These are phyloP conservation scores for Dryas octopetala DNA, from an alignment of 306 rosid genomes.

Conservation along the genomic window DNA sequence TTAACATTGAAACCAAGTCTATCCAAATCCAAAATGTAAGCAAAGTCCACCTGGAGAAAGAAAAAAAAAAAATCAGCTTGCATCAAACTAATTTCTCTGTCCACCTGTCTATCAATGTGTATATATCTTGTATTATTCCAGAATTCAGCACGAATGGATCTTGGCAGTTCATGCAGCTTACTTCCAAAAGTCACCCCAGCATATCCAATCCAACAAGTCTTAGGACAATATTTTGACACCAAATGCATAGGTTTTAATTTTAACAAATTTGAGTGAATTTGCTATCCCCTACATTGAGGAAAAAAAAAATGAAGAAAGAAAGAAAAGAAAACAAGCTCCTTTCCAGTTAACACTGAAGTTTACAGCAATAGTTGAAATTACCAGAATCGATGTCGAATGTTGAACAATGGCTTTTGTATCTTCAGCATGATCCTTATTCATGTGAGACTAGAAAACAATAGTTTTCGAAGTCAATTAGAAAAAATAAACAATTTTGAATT, in stretches of 20 bases:
- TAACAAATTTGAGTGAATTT: neutral
- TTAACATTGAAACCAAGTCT: conserved; percentile 87
- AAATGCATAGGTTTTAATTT: neutral
- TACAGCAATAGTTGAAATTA: conserved; percentile 24
- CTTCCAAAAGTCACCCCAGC: neutral
- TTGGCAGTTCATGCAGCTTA: neutral
- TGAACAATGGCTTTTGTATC: conserved; percentile 89
- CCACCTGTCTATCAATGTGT: neutral
- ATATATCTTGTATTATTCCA: neutral
- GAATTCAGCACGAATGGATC: neutral
- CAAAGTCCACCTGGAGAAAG: conserved; percentile 79
- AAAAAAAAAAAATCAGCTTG: conserved; percentile 28
- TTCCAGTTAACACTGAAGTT: conserved; percentile 13
- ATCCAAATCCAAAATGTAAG: conserved; percentile 86
- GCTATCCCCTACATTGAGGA: neutral
- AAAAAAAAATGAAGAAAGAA: neutral
- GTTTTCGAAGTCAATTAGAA: conserved; percentile 21
- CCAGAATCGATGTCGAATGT: conserved; percentile 84
- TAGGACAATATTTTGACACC: conserved; percentile 9
- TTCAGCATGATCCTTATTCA: conserved; percentile 93
- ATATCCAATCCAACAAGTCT: conserved; percentile 9
- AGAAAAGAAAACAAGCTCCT: conserved; percentile 6
- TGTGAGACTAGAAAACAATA: conserved; percentile 68
- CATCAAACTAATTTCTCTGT: neutral
- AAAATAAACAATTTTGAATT: neutral